These are phyloP conservation scores for Yarrowia sp. DNA, from an alignment of 805 yeast genomes.

Conservation along the genomic window DNA sequence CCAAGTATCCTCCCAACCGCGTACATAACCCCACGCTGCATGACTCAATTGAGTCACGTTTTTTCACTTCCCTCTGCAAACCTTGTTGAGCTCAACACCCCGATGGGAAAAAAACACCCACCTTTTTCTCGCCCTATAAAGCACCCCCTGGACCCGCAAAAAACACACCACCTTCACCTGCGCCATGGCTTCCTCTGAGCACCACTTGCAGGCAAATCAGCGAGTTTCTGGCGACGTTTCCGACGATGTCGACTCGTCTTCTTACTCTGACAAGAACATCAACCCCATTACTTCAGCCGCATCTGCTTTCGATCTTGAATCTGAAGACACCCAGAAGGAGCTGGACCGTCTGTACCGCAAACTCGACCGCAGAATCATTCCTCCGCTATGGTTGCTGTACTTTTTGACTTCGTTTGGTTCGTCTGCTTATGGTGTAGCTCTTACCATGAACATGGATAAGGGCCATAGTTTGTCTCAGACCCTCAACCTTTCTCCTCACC, in stretches of 20 bases:
- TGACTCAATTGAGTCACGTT: background rate
- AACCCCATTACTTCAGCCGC: background rate
- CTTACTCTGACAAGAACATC: background rate
- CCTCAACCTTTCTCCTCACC: conserved; percentile 52
- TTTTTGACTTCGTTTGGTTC: conserved; percentile 77
- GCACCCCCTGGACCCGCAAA: background rate
- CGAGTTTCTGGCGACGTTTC: background rate
- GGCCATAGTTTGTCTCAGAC: conserved; percentile 61
- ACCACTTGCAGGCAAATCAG: too few relatives aligned
- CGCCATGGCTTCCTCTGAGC: too few relatives aligned
- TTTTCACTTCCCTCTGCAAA: background rate
- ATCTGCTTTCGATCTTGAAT: conserved; percentile 1
- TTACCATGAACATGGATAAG: conserved; percentile 67
- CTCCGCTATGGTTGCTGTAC: conserved; percentile 77
- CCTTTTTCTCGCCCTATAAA: background rate
- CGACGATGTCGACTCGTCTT: background rate
- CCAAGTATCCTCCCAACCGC: background rate
- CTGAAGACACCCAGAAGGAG: conserved; percentile 24
- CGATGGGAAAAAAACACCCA: background rate
- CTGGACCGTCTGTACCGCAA: conserved; percentile 47
- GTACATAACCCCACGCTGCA: background rate
- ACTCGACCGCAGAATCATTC: conserved; percentile 69
- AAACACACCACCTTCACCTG: too few relatives aligned
- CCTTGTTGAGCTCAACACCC: background rate
- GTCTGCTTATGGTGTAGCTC: conserved; percentile 71